Base-by-base conservation (phyloP, 345 rosid species). In the Mercurialis annua region DNA sequence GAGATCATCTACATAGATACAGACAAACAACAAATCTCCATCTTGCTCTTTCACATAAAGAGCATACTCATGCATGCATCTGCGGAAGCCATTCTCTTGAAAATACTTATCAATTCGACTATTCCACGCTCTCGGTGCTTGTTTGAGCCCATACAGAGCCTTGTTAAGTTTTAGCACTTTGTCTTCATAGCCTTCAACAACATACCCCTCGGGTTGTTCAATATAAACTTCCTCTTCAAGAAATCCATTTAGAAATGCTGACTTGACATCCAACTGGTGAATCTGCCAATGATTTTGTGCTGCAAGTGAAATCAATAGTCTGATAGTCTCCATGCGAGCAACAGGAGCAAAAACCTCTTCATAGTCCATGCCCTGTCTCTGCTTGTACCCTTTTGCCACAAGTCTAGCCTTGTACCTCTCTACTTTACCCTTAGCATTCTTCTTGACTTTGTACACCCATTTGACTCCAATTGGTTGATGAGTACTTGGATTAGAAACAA, bases 401-500 rank as follows among this genome's bases (percentile, higher is more conserved):
- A 36, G 40, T 36, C 40, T 36, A 9, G 50, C 50, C 36, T 61
- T 61, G n/a, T 61, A 46, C 12, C 49, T 9, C 12, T 20, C 50
- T 5, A 42, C 65, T 40, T 61, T 31, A 8, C 30, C 10, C 16
- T 61, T 59, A 2, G 24, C 6, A 43, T 61, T 38, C 33, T 61
- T 61, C 30, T 61, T 61, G 9, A 46, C 29, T 20, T 61, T 42
- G 50, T 27, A 38, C 48, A 61, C 31, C 17, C 29, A 61, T 40
- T 61, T 61, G 15, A 42, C 65, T 38, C 49, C 49, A 38, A n/a
- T 61, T 34, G n/a, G n/a, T n/a, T n/a, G n/a, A n/a, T n/a, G n/a
- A n/a, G n/a, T n/a, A n/a, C n/a, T n/a, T n/a, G n/a, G n/a, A n/a
- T n/a, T n/a, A n/a, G n/a, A n/a, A n/a, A n/a, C n/a, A n/a, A n/a